Percentiles rank a stretch among this genome's conserved stretches.
Conservation (phyloP, 2,329 filamentous ascomycete species). For the Setomelanomma holmii region DNA sequence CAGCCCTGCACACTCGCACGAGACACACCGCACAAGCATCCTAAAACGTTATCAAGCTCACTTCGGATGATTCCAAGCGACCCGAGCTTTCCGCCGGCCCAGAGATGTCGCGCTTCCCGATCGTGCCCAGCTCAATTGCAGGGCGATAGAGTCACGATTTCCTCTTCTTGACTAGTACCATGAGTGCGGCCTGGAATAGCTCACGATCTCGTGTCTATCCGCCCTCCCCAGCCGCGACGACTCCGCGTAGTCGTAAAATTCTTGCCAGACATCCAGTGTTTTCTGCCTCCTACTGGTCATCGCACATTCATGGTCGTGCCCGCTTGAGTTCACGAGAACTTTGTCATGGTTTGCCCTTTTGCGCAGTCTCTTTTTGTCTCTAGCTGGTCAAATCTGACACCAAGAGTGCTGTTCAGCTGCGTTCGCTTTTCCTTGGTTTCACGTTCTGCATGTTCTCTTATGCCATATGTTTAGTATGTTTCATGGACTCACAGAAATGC, state of each 20-base stretch:
- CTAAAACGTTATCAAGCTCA: constrained; percentile 2
- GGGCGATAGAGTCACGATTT: constrained; percentile 6
- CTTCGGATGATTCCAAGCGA: constrained; percentile 2
- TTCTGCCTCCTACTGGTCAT: constrained; percentile 10
- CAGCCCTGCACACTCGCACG: constrained; percentile 4
- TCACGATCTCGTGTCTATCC: constrained; percentile 4
- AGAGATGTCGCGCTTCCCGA: constrained; percentile 5
- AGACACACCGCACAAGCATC: not conserved
- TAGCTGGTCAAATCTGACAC: not conserved
- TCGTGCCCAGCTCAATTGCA: constrained; percentile 7
- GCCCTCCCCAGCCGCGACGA: not conserved
- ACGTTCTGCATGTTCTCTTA: not conserved
- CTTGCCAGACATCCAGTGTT: constrained; percentile 13
- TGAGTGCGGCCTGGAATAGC: constrained; percentile 2
- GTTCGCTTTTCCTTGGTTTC: not conserved
- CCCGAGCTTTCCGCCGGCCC: constrained; percentile 13
- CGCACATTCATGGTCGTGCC: not conserved
- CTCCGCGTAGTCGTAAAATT: constrained; percentile 1
- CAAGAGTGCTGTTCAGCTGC: not conserved
- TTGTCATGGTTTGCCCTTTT: not conserved
- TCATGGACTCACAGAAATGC: not conserved
- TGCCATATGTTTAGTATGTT: not conserved
- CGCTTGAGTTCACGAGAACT: not conserved
- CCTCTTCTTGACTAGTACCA: constrained; percentile 4
- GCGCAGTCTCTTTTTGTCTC: not conserved